phyloP scores from a whole-genome alignment of 495 filamentous ascomycete species.

The Xylaria venustula region DNA sequence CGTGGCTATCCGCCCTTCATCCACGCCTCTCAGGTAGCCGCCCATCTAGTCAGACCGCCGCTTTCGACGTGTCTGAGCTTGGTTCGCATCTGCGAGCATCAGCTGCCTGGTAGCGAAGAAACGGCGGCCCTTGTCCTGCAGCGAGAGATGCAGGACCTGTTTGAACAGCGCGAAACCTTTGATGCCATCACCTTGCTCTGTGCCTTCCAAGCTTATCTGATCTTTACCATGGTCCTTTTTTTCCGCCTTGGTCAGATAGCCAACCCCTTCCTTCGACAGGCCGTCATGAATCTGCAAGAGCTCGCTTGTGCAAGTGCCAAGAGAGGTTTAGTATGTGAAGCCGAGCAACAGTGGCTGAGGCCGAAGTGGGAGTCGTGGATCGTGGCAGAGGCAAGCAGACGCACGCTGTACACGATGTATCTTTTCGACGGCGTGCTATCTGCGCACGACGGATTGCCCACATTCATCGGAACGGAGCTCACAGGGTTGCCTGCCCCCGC shows the following conservation, averaged over 20 bases:
- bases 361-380: slow-evolving; percentile 53
- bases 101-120: slow-evolving; percentile 39
- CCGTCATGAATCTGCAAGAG: slow-evolving; percentile 47
- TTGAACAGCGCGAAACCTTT: slow-evolving; percentile 30
- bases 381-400: slow-evolving; percentile 42
- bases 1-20: slow-evolving; percentile 42
- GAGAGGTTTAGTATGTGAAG: slow-evolving; percentile 41
- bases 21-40: slow-evolving; percentile 34
- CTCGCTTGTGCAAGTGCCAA: slow-evolving; percentile 38
- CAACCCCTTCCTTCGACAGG: slow-evolving; percentile 31
- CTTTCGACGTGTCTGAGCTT: slow-evolving; percentile 47
- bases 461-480: slow-evolving; percentile 45
- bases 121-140: slow-evolving; percentile 32
- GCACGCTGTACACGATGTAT: slow-evolving; percentile 50
- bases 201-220: slow-evolving; percentile 50
- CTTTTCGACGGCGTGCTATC: slow-evolving; percentile 47
- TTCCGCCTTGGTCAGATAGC: slow-evolving; percentile 32
- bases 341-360: slow-evolving; percentile 35
- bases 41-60: slow-evolving; percentile 21
- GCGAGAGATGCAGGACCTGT: slow-evolving; percentile 41
- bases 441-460: slow-evolving; percentile 41
- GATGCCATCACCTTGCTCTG: slow-evolving; percentile 38
- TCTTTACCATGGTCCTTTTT: slow-evolving; percentile 45
- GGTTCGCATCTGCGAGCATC: slow-evolving; percentile 40
- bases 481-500: slow-evolving; percentile 38